A percentile compares a stretch with the other conserved stretches of the same genome.
phyloP scores from a whole-genome alignment of 495 filamentous ascomycete species.

The Podospora didyma region DNA sequence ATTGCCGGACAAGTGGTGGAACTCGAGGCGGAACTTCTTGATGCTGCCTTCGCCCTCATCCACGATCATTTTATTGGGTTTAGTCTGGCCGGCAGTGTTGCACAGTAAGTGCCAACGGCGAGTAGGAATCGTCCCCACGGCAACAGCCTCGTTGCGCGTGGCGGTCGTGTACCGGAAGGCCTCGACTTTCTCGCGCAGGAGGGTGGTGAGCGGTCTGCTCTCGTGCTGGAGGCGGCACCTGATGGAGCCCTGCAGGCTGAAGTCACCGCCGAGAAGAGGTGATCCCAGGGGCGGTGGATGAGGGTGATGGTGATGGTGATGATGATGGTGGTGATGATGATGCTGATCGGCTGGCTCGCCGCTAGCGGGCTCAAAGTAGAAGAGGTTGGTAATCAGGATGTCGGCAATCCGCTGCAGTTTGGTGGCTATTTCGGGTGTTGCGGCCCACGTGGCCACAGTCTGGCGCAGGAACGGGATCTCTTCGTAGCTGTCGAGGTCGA shows the following conservation, averaged over 20 bases:
- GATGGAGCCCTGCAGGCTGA: background rate
- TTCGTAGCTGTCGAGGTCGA: constrained; percentile 1
- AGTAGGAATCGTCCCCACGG: background rate
- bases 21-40: background rate
- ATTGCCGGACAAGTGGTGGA: too few relatives aligned
- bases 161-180: background rate
- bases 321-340: background rate
- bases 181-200: background rate
- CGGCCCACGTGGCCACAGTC: background rate
- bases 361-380: background rate
- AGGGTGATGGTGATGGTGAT: too few relatives aligned
- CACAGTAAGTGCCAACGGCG: background rate
- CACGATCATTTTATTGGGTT: background rate
- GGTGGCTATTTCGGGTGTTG: background rate
- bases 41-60: background rate
- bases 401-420: background rate
- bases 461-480: background rate
- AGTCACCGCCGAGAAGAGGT: background rate
- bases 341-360: background rate
- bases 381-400: background rate
- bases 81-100: background rate
- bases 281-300: too few relatives aligned
- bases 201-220: background rate
- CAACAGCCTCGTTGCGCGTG: background rate
- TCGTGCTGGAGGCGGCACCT: constrained; percentile 1